phyloP scores from a whole-genome alignment of 441 rosid genomes.

The Pelargonium citronellum region DNA sequence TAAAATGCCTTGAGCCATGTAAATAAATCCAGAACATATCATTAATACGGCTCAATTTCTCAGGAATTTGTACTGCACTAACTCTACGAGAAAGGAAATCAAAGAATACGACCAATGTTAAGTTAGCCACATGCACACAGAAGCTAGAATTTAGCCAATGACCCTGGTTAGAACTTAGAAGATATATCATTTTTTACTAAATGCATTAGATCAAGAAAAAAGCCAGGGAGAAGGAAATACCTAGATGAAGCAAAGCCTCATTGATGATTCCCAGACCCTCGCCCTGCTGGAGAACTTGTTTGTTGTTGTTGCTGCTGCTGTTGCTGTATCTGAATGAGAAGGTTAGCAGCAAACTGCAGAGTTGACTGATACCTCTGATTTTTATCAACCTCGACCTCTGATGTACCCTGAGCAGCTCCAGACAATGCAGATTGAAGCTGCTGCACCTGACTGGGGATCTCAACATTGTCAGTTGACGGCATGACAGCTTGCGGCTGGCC shows the following conservation, averaged over 20 bases:
- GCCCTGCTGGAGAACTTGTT: constrained; percentile 42
- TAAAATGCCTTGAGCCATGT: background rate
- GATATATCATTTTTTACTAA: constrained; percentile 7
- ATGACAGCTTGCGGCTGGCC: constrained; percentile 44
- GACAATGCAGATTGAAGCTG: constrained; percentile 46
- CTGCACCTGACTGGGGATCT: constrained; percentile 41
- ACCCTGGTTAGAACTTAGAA: background rate
- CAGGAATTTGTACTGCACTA: background rate
- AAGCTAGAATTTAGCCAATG: background rate
- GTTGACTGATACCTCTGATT: constrained; percentile 90
- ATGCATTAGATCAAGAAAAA: constrained; percentile 16
- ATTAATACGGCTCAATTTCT: background rate
- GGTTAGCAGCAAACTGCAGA: constrained; percentile 82
- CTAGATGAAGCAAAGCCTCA: constrained; percentile 32
- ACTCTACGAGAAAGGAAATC: background rate
- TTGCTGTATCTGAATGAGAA: constrained; percentile 85
- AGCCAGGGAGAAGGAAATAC: constrained; percentile 34
- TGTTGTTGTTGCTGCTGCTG: constrained; percentile 44
- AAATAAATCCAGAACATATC: background rate
- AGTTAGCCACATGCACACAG: background rate
- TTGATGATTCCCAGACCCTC: constrained; percentile 45
- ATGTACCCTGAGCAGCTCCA: constrained; percentile 40
- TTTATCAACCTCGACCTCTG: constrained; percentile 69
- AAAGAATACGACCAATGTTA: background rate
- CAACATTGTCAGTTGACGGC: constrained; percentile 43